These are phyloP conservation scores for Sideroxylon spinosum DNA, from an alignment of 179 eudicot species.

Conservation along the genomic window DNA sequence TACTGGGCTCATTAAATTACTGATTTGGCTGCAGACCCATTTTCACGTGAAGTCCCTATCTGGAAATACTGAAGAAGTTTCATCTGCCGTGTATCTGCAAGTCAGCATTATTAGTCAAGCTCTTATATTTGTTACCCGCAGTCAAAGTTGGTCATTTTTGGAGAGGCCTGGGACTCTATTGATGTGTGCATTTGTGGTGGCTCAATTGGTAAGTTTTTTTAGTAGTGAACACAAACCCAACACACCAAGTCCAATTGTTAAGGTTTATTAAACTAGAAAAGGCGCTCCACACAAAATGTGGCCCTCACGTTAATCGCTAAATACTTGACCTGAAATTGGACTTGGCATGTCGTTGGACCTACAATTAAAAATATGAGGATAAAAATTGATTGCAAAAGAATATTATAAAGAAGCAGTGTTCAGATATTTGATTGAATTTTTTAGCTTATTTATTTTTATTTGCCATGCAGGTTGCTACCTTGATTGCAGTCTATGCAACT, in stretches of 20 bases:
- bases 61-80: constrained; percentile 42
- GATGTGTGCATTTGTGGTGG: constrained; percentile 64
- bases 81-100: constrained; percentile 69
- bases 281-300: too few species aligned
- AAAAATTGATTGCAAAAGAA: too few species aligned
- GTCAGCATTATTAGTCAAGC: constrained; percentile 81
- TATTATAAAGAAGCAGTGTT: too few species aligned
- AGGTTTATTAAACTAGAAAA: too few species aligned
- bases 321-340: background rate
- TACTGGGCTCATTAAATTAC: background rate
- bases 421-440: too few species aligned
- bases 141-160: constrained; percentile 71
- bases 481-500: constrained; percentile 71
- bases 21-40: constrained; percentile 34
- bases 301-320: too few species aligned
- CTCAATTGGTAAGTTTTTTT: constrained; percentile 53
- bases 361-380: background rate
- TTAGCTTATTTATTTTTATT: constrained; percentile 5
- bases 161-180: constrained; percentile 69
- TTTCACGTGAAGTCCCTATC: constrained; percentile 54
- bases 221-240: background rate
- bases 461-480: constrained; percentile 54
- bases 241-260: background rate
- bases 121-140: constrained; percentile 77
- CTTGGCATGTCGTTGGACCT: background rate